Evolutionary conservation across 169 alveolate genomes (phyloP).

Genomic region (Eimeria mitis): DNA sequence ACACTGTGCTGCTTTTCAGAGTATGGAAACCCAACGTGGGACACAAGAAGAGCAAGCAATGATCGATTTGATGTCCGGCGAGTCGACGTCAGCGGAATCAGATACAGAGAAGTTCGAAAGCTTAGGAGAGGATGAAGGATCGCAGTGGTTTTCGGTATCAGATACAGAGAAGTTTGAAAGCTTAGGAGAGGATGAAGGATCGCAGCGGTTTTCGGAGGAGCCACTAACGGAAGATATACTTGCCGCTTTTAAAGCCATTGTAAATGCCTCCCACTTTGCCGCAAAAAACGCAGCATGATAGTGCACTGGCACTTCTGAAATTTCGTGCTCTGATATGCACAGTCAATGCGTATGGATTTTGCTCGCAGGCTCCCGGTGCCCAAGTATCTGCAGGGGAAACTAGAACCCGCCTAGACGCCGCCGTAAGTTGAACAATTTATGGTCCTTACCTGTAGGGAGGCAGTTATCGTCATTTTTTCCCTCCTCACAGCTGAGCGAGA

Average conservation of each 20-base stretch:
- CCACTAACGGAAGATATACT: constrained; percentile 8
- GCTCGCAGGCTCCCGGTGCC: constrained; percentile 22
- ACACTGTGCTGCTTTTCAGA: constrained; percentile 5
- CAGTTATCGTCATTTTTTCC: not conserved
- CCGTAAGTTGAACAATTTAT: not conserved
- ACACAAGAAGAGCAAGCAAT: constrained; percentile 37
- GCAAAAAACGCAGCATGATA: not conserved
- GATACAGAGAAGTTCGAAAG: not conserved
- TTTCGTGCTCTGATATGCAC: not conserved
- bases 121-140: not conserved
- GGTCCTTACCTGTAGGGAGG: not conserved
- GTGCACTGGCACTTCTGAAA: not conserved
- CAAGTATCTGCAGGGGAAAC: not conserved
- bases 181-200: not conserved
- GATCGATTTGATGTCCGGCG: constrained; percentile 28
- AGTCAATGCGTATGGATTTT: not conserved
- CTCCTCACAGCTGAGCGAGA: not conserved
- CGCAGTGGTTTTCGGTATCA: not conserved
- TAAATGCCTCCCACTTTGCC: not conserved
- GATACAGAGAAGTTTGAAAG: not conserved
- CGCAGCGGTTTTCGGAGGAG: constrained; percentile 1
- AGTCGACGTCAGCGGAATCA: not conserved
- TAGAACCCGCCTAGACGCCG: not conserved
- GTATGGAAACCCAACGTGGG: constrained; percentile 1
- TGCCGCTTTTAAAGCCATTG: constrained; percentile 20